A percentile compares a stretch with the other conserved stretches of the same genome.
These are phyloP conservation scores for Uronychia binucleata DNA, from an alignment of 73 alveolate species.

Conservation along the genomic window DNA sequence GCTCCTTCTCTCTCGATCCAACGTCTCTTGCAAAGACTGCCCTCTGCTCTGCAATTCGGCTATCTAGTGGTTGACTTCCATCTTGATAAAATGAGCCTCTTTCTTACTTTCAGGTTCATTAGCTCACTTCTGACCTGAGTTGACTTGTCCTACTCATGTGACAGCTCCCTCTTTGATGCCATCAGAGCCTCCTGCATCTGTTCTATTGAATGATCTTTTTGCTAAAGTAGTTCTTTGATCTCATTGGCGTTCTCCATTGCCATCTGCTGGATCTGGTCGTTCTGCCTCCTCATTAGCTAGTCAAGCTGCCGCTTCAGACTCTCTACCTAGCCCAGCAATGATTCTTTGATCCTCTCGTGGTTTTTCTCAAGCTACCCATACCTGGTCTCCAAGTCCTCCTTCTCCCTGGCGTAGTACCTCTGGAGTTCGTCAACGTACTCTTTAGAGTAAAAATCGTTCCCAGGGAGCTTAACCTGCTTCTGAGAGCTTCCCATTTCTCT, in stretches of 20 bases:
- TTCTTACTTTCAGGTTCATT: background rate
- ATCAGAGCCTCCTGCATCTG: background rate
- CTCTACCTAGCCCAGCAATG: background rate
- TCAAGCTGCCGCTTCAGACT: slow-evolving; percentile 1
- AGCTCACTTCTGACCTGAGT: background rate
- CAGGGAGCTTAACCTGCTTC: too few species aligned
- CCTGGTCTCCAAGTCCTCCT: background rate
- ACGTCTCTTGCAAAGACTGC: background rate
- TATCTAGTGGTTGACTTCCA: background rate
- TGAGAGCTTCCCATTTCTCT: too few species aligned
- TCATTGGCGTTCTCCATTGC: background rate
- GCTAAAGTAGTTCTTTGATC: background rate
- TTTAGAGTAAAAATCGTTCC: background rate
- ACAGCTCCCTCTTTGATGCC: background rate
- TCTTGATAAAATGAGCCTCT: too few species aligned
- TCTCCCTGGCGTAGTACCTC: slow-evolving; percentile 3
- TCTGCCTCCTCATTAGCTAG: background rate
- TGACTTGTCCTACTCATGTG: background rate
- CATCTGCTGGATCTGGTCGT: background rate
- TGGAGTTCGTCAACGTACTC: slow-evolving; percentile 14
- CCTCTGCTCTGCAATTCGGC: background rate
- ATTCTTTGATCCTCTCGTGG: background rate
- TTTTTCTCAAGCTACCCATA: background rate
- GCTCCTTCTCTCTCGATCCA: background rate
- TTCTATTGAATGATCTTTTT: background rate